A percentile compares a stretch with the other conserved stretches of the same genome.
These are phyloP conservation scores for Porpolomopsis calyptriformis DNA, from an alignment of 768 basidiomycete species.

Conservation along the genomic window DNA sequence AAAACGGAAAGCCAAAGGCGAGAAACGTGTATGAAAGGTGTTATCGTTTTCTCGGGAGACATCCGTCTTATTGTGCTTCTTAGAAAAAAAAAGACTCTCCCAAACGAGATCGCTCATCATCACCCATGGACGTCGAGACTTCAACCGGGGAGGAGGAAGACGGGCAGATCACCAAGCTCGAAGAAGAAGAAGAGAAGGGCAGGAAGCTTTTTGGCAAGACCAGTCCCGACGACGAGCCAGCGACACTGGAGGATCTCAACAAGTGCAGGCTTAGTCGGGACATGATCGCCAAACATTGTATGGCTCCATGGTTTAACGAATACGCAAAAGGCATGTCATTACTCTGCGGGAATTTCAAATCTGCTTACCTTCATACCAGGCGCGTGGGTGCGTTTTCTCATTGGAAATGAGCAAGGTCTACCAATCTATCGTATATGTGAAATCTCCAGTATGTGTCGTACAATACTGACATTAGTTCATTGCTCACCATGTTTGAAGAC, in stretches of 20 bases:
- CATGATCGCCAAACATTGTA: slow-evolving; percentile 56
- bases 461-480: not conserved
- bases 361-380: slow-evolving; percentile 32
- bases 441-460: slow-evolving; percentile 51
- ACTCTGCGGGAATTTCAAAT: not conserved
- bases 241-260: slow-evolving; percentile 47
- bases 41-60: not conserved
- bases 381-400: slow-evolving; percentile 77
- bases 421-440: slow-evolving; percentile 78
- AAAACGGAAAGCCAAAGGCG: slow-evolving; percentile 78
- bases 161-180: slow-evolving; percentile 62
- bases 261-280: slow-evolving; percentile 57
- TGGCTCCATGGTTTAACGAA: slow-evolving; percentile 79
- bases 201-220: slow-evolving; percentile 38
- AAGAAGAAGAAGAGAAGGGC: slow-evolving; percentile 64
- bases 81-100: slow-evolving; percentile 46
- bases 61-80: slow-evolving; percentile 10
- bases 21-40: slow-evolving; percentile 53
- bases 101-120: slow-evolving; percentile 62
- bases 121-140: slow-evolving; percentile 79
- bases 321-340: slow-evolving; percentile 60
- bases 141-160: slow-evolving; percentile 84
- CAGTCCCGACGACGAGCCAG: slow-evolving; percentile 37
- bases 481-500: slow-evolving; percentile 23
- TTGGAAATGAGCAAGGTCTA: slow-evolving; percentile 48